Conservation (phyloP, 768 basidiomycete species). For the Coprinellus aureogranulatus region DNA sequence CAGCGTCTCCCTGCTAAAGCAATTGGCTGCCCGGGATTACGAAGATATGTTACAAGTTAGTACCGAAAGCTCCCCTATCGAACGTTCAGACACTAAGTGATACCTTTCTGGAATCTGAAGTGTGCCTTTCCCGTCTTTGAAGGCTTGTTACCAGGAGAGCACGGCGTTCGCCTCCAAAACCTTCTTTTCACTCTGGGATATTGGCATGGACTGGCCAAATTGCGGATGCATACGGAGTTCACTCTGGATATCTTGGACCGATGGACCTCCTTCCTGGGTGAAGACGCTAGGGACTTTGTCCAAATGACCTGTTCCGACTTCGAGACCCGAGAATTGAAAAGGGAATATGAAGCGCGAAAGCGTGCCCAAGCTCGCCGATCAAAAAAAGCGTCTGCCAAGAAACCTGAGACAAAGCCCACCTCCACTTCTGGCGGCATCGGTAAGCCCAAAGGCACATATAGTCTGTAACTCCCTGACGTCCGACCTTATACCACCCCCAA, state of each 20-base stretch:
- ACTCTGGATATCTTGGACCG: conserved; percentile 23
- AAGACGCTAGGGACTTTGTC: conserved; percentile 29
- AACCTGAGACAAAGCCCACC: too few species aligned
- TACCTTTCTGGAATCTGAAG: too few species aligned
- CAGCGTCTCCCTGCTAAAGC: too few species aligned
- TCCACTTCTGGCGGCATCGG: too few species aligned
- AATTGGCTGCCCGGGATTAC: too few species aligned
- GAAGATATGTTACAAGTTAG: too few species aligned
- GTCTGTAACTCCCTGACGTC: too few species aligned
- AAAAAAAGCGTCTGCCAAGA: too few species aligned
- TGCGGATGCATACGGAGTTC: conserved; percentile 27
- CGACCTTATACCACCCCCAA: too few species aligned
- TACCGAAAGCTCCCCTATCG: too few species aligned
- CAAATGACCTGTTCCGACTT: conserved; percentile 22
- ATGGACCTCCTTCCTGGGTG: conserved; percentile 26
- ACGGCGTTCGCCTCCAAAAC: conserved; percentile 17
- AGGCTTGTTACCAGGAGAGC: conserved; percentile 26
- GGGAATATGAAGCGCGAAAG: conserved; percentile 32
- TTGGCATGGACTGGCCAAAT: conserved; percentile 35
- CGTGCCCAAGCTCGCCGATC: conserved; percentile 13
- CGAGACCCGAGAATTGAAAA: conserved; percentile 34
- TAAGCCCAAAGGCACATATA: too few species aligned
- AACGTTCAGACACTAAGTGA: too few species aligned
- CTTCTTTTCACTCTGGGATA: conserved; percentile 25
- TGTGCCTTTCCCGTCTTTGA: conserved; percentile 37